These are phyloP conservation scores for Zostera marina DNA, from an alignment of 116 monocot species.

Conservation along the genomic window DNA sequence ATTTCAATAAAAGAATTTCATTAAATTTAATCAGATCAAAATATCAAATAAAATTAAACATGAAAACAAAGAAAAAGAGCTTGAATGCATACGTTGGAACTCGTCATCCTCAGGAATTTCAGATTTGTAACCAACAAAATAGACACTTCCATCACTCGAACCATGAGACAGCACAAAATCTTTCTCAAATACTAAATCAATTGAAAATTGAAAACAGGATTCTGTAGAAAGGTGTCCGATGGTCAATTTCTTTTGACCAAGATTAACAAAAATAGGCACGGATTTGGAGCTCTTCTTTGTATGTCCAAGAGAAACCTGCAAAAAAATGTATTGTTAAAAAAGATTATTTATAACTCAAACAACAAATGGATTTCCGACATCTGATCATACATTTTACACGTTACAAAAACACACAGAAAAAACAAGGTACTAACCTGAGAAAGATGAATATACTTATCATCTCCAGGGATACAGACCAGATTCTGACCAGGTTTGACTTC, in stretches of 20 bases:
- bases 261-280: neutral
- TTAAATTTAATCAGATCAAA: neutral
- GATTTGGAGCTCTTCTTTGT: neutral
- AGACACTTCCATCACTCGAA: slow-evolving; percentile 35
- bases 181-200: slow-evolving; percentile 51
- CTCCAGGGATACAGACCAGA: no score
- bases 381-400: no score
- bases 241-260: neutral
- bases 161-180: slow-evolving; percentile 42
- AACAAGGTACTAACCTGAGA: no score
- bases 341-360: no score
- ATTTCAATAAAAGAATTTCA: neutral
- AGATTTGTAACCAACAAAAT: slow-evolving; percentile 33
- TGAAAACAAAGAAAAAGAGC: neutral
- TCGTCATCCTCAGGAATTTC: neutral
- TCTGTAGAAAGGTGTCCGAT: slow-evolving; percentile 18
- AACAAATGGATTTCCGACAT: no score
- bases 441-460: no score
- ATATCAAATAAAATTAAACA: neutral
- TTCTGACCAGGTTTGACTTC: no score
- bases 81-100: neutral
- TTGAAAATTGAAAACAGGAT: slow-evolving; percentile 29
- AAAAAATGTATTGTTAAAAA: neutral
- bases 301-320: neutral
- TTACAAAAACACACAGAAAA: no score